Base-by-base conservation (phyloP, 2,329 filamentous ascomycete genomes). In the Diplodia mutila region DNA sequence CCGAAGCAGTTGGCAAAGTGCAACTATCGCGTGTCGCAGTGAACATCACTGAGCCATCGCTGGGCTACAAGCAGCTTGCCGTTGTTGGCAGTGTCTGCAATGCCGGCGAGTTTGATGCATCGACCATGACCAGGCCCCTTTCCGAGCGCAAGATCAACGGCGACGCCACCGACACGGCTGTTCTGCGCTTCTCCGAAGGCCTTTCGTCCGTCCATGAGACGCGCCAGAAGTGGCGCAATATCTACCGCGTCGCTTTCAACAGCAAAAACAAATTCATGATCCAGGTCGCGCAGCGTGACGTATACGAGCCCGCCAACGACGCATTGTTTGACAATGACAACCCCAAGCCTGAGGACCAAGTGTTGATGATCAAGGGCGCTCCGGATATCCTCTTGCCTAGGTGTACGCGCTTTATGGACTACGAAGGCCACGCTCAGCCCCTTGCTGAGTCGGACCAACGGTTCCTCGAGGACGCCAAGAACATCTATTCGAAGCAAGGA, bases 221-320 rank as follows among this genome's bases (percentile, higher is more conserved):
- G 5, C 85, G 88, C 8, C 81, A 83, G 16, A 82, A 84, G 70
- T 93, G 90, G 89, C 85, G 85, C 63, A 88, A 86, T 64, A 84
- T 86, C 1, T 93, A 88, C 71, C 76, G 77, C 61, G 75, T 80
- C 32, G 86, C 89, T 0, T 94, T 94, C 77, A 93, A 93, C 80
- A 92, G 89, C 79, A 92, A 92, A 81, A 93, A 93, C 80, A 94
- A 94, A 78, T 93, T 89, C 75, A 93, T 93, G 87, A 86, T 93
- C 66, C 84, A 87, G 39, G 85, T 89, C 0, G 49, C 65, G 6
- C 65, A 61, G 48, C 54, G 57, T 8, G 55, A 67, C 18, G 48
- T 57, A 27, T 69, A 21, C 23, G 54, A 71, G 69, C 27, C 61
- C 59, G 11, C 63, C 67, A 52, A 85, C 82, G 1, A 79, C 25